These are phyloP conservation scores for Lodderomyces metapsilosis DNA, from an alignment of 1,139 yeast species.

Conservation along the genomic window DNA sequence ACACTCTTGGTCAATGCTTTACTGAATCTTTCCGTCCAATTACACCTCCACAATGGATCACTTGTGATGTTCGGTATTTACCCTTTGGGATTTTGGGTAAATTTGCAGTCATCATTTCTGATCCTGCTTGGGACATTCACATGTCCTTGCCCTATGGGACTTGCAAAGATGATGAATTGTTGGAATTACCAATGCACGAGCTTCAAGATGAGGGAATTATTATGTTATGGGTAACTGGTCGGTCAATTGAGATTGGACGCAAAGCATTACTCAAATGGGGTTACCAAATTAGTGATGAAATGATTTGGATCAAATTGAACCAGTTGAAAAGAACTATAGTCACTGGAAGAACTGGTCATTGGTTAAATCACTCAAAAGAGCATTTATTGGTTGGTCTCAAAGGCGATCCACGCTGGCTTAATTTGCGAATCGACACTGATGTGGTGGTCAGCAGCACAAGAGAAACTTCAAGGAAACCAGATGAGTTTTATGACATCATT, in stretches of 20 bases:
- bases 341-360: slow-evolving; percentile 95
- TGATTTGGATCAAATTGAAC: slow-evolving; percentile 89
- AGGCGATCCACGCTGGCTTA: slow-evolving; percentile 78
- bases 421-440: slow-evolving; percentile 66
- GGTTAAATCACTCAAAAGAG: slow-evolving; percentile 95
- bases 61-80: slow-evolving; percentile 73
- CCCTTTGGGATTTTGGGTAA: slow-evolving; percentile 73
- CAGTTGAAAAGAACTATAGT: slow-evolving; percentile 86
- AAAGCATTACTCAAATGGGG: slow-evolving; percentile 81
- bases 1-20: slow-evolving; percentile 57
- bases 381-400: slow-evolving; percentile 82
- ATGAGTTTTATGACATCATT: slow-evolving; percentile 80
- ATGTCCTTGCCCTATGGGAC: slow-evolving; percentile 80
- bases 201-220: slow-evolving; percentile 83
- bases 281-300: slow-evolving; percentile 69
- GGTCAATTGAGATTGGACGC: slow-evolving; percentile 87
- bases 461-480: slow-evolving; percentile 90
- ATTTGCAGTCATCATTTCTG: slow-evolving; percentile 85
- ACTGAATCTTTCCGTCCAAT: slow-evolving; percentile 27
- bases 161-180: slow-evolving; percentile 69
- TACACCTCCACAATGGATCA: slow-evolving; percentile 78
- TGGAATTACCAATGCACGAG: slow-evolving; percentile 60
- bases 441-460: slow-evolving; percentile 78
- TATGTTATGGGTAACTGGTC: slow-evolving; percentile 90
- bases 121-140: slow-evolving; percentile 89